Evolutionary conservation across 495 filamentous ascomycete genomes (phyloP).

Genomic region (Hypoxylon fuscum): DNA sequence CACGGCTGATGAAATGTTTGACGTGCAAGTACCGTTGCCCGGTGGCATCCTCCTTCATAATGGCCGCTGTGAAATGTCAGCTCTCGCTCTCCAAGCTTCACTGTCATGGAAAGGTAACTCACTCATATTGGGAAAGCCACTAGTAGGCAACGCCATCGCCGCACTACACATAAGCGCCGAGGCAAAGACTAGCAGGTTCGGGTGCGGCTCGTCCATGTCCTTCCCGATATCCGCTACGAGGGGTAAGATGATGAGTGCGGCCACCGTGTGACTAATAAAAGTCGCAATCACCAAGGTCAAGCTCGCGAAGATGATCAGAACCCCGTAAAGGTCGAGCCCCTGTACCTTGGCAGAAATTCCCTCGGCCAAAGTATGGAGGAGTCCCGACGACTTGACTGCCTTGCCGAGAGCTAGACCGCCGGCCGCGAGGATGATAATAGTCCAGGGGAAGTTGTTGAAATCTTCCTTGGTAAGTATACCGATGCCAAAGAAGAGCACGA

Average conservation of each 20-base stretch:
- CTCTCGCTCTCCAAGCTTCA: constrained; percentile 4
- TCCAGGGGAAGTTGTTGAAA: constrained; percentile 99
- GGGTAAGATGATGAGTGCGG: constrained; percentile 92
- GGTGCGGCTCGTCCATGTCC: constrained; percentile 86
- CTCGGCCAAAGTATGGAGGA: constrained; percentile 87
- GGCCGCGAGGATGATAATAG: constrained; percentile 97
- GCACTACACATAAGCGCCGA: constrained; percentile 71
- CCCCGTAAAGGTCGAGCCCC: constrained; percentile 83
- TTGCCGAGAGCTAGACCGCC: constrained; percentile 94
- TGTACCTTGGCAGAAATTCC: constrained; percentile 77
- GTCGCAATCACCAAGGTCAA: constrained; percentile 94
- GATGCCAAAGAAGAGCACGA: constrained; percentile 95
- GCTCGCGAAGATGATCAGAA: constrained; percentile 84
- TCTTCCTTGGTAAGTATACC: constrained; percentile 99
- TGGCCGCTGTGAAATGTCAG: constrained; percentile 73
- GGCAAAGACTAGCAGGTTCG: constrained; percentile 92
- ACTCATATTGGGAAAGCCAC: constrained; percentile 99
- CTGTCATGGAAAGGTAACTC: constrained; percentile 47
- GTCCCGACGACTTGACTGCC: constrained; percentile 89
- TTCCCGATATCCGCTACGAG: constrained; percentile 86
- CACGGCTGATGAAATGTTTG: constrained; percentile 90
- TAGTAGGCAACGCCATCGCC: constrained; percentile 91
- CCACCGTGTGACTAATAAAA: constrained; percentile 98
- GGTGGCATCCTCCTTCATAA: constrained; percentile 97
- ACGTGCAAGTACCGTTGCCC: constrained; percentile 92